phyloP scores from a whole-genome alignment of 192 early-diverging fungal genomes.

The Coemansia sp. region DNA sequence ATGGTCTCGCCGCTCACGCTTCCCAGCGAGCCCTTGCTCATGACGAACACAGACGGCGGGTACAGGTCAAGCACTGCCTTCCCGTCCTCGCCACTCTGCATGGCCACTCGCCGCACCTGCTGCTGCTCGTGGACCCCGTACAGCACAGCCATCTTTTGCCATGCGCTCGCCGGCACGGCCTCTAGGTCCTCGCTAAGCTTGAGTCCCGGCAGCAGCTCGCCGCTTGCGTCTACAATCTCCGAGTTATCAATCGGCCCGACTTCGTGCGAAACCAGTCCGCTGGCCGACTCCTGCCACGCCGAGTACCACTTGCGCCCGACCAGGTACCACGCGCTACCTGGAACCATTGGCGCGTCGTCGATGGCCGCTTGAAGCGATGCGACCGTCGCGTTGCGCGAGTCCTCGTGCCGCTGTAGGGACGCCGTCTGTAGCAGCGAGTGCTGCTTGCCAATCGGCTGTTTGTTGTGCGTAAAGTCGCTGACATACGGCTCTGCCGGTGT shows the following conservation, averaged over 20 bases:
- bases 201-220: slow-evolving; percentile 40
- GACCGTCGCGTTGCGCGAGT: slow-evolving; percentile 11
- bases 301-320: slow-evolving; percentile 48
- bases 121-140: slow-evolving; percentile 26
- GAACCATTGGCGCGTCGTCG: slow-evolving; percentile 18
- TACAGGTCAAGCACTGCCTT: slow-evolving; percentile 21
- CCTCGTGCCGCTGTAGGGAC: neutral
- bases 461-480: neutral
- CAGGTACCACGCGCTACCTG: slow-evolving; percentile 53
- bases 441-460: neutral
- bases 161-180: slow-evolving; percentile 51
- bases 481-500: slow-evolving; percentile 40
- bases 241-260: slow-evolving; percentile 56
- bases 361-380: slow-evolving; percentile 20
- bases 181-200: slow-evolving; percentile 24
- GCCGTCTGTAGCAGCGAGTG: neutral
- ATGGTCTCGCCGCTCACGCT: neutral
- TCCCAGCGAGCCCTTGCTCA: neutral
- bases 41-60: slow-evolving; percentile 20
- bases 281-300: slow-evolving; percentile 47
- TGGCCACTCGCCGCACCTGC: slow-evolving; percentile 14
- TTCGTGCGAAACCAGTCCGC: slow-evolving; percentile 12
- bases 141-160: slow-evolving; percentile 50
- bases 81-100: neutral
- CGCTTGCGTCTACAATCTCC: slow-evolving; percentile 19